Evolutionary conservation across 2,329 filamentous ascomycete species (phyloP).

Genomic region (Juglanconis oblonga): DNA sequence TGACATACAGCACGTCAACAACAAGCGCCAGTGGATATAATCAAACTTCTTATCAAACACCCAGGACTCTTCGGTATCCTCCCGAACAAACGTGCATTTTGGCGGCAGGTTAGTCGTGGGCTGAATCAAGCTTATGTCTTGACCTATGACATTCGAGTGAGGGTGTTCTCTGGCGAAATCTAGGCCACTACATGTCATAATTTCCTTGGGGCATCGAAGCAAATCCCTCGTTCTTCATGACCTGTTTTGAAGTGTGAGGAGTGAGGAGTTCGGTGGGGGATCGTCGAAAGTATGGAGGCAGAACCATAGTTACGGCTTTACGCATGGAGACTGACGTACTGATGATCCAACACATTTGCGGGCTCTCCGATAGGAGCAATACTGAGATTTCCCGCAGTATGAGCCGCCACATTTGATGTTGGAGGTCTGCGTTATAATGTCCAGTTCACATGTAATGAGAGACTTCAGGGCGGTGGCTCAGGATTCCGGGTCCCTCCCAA

Average conservation of each 20-base stretch:
- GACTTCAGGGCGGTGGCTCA: not conserved
- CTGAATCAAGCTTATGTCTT: constrained; percentile 12
- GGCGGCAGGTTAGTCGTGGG: constrained; percentile 16
- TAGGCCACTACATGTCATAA: not conserved
- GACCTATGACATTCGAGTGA: constrained; percentile 7
- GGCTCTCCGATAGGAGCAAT: not conserved
- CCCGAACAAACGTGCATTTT: not conserved
- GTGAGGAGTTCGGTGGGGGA: not conserved
- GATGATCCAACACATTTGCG: not conserved
- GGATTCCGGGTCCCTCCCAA: not conserved
- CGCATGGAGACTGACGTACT: constrained; percentile 35
- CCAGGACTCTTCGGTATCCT: constrained; percentile 9
- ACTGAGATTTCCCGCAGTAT: not conserved
- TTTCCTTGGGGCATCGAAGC: too few relatives aligned
- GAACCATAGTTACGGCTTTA: not conserved
- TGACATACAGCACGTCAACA: not conserved
- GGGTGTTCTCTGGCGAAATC: constrained; percentile 5
- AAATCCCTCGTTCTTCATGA: not conserved
- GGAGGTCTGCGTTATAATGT: not conserved
- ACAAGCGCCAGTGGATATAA: constrained; percentile 1
- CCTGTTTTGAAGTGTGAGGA: not conserved
- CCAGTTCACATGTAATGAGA: not conserved
- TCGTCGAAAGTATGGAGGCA: not conserved
- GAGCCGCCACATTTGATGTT: not conserved
- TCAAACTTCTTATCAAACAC: not conserved